Conservation (phyloP, 108 stramenopile genomes). For the Cyclotella atomus region DNA sequence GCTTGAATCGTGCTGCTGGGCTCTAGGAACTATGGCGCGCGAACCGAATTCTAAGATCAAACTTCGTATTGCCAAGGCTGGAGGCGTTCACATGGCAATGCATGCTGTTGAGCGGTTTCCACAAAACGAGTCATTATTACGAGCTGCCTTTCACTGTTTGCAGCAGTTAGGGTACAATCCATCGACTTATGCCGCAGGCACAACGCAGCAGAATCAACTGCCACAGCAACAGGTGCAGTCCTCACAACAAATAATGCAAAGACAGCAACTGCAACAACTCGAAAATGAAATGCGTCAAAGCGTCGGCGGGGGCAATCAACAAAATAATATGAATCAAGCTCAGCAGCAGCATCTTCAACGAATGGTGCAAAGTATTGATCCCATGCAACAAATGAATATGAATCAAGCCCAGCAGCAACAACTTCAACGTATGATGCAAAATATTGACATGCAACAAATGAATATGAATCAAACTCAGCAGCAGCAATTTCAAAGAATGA, state of each 20-base stretch:
- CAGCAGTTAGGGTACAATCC: constrained; percentile 46
- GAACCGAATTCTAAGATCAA: constrained; percentile 23
- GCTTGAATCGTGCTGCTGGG: constrained; percentile 47
- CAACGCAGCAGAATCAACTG: constrained; percentile 14
- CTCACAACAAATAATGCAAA: not conserved
- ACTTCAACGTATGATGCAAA: constrained; percentile 3
- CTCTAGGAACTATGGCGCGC: constrained; percentile 35
- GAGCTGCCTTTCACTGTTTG: constrained; percentile 45
- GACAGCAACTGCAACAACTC: not conserved
- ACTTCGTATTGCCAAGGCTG: constrained; percentile 29
- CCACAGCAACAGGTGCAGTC: not conserved
- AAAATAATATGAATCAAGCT: not conserved
- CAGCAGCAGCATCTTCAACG: constrained; percentile 7
- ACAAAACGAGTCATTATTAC: constrained; percentile 38
- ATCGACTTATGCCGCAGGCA: constrained; percentile 20
- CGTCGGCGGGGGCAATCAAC: not conserved
- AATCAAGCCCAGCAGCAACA: not conserved
- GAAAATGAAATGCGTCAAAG: not conserved
- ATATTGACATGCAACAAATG: not conserved
- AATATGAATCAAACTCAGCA: not conserved
- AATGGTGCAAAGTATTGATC: not conserved
- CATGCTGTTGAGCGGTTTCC: constrained; percentile 45
- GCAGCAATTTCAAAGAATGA: no score
- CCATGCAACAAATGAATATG: not conserved
- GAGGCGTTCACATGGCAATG: constrained; percentile 47